These are phyloP conservation scores for Cytospora piceicola DNA, from an alignment of 2,329 filamentous ascomycete genomes.

Conservation along the genomic window DNA sequence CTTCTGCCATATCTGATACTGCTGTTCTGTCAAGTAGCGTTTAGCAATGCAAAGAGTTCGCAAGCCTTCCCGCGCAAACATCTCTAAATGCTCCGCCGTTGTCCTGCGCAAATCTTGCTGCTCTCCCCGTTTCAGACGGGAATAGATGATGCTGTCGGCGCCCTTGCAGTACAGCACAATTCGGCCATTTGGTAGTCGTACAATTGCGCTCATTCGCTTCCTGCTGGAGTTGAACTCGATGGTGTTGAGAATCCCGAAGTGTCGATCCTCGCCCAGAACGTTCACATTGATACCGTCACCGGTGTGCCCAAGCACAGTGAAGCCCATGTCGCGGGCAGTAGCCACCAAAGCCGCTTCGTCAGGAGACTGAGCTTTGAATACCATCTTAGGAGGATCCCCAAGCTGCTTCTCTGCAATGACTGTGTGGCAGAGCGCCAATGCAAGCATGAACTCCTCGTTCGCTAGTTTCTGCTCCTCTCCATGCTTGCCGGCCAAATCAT, in stretches of 20 bases:
- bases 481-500: slow-evolving; percentile 77
- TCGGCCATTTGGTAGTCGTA: slow-evolving; percentile 87
- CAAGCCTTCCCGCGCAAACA: slow-evolving; percentile 94
- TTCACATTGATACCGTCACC: slow-evolving; percentile 84
- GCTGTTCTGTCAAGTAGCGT: slow-evolving; percentile 75
- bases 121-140: slow-evolving; percentile 80
- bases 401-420: slow-evolving; percentile 90
- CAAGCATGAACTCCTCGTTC: slow-evolving; percentile 91
- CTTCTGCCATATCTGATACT: slow-evolving; percentile 83
- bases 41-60: slow-evolving; percentile 94
- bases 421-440: slow-evolving; percentile 92
- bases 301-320: slow-evolving; percentile 82
- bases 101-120: slow-evolving; percentile 80
- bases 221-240: slow-evolving; percentile 97
- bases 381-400: slow-evolving; percentile 86
- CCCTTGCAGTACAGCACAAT: slow-evolving; percentile 97
- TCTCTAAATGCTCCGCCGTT: slow-evolving; percentile 92
- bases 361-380: slow-evolving; percentile 96
- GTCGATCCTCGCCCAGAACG: slow-evolving; percentile 80
- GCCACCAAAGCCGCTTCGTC: slow-evolving; percentile 94
- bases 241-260: slow-evolving; percentile 88
- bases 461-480: slow-evolving; percentile 76
- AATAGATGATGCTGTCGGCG: slow-evolving; percentile 96
- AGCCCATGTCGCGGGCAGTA: slow-evolving; percentile 93
- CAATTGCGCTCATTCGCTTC: slow-evolving; percentile 97